Conservation (phyloP, 768 basidiomycete species). For the Mycena rebaudengoi region DNA sequence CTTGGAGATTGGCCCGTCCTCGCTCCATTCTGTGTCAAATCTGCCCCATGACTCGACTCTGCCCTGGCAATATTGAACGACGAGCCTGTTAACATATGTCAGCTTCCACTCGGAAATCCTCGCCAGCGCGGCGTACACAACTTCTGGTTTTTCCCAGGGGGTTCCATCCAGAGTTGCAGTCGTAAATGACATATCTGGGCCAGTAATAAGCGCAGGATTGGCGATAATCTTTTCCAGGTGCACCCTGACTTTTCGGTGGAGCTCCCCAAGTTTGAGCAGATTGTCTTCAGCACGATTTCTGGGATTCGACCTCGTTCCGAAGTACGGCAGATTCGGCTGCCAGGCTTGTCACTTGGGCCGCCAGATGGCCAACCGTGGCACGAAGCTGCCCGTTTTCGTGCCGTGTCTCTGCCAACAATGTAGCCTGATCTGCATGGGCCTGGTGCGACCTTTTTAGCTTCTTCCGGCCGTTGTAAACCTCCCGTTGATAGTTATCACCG, state of each 20-base stretch:
- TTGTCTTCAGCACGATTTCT: conserved; percentile 18
- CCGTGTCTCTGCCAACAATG: background rate
- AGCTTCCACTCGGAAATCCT: background rate
- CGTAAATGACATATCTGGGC: background rate
- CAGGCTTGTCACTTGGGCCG: background rate
- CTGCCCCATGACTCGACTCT: background rate
- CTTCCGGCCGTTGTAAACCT: background rate
- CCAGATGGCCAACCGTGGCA: background rate
- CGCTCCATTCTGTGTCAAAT: conserved; percentile 1
- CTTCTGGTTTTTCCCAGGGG: conserved; percentile 21
- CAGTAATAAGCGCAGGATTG: conserved; percentile 8
- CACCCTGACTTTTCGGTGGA: conserved; percentile 9
- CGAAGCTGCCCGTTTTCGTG: background rate
- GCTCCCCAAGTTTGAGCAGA: conserved; percentile 23
- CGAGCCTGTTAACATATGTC: background rate
- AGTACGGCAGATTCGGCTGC: background rate
- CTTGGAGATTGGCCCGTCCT: background rate
- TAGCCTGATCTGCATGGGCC: background rate
- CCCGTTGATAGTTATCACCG: background rate
- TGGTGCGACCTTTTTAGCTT: background rate
- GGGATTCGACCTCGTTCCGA: background rate
- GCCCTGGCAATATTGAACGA: conserved; percentile 8
- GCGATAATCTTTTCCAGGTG: conserved; percentile 16
- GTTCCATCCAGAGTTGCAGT: conserved; percentile 8
- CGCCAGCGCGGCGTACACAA: conserved; percentile 8